Percentiles rank a stretch among this genome's conserved stretches.
Conservation (phyloP, 352 stramenopile species). For the Globisporangium spiculum region DNA sequence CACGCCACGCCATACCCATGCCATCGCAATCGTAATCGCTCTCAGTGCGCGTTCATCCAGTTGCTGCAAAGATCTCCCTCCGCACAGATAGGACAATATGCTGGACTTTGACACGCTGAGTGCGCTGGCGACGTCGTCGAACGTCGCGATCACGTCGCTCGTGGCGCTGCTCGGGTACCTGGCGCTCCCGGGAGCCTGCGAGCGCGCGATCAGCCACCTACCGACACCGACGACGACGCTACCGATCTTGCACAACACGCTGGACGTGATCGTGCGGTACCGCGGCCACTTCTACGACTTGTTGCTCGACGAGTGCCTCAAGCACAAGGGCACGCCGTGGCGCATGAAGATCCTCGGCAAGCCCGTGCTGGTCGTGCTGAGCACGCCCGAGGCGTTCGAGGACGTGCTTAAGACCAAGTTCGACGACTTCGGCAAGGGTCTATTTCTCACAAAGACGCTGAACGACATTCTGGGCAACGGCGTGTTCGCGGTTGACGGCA, state of each 20-base stretch:
- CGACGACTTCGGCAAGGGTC: slow-evolving; percentile 50
- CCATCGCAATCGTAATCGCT: neutral
- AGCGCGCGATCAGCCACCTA: slow-evolving; percentile 7
- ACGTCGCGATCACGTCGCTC: neutral
- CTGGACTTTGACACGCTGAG: slow-evolving; percentile 2
- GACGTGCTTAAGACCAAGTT: slow-evolving; percentile 42
- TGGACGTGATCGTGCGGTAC: slow-evolving; percentile 32
- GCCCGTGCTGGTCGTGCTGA: slow-evolving; percentile 22
- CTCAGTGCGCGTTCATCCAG: neutral
- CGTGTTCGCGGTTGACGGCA: slow-evolving; percentile 51
- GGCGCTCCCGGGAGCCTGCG: slow-evolving; percentile 13
- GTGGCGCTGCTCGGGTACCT: slow-evolving; percentile 15
- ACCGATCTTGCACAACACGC: slow-evolving; percentile 37
- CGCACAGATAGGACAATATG: neutral
- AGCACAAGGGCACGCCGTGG: slow-evolving; percentile 18
- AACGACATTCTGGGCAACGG: slow-evolving; percentile 45
- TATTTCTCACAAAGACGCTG: slow-evolving; percentile 19
- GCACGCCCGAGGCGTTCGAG: slow-evolving; percentile 22
- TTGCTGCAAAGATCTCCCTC: neutral
- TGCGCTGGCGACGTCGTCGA: neutral
- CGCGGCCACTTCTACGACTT: slow-evolving; percentile 29
- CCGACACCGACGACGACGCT: slow-evolving; percentile 24
- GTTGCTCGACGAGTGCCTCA: slow-evolving; percentile 30
- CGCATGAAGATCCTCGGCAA: slow-evolving; percentile 4
- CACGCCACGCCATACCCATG: neutral